Base-by-base conservation (phyloP, 2,329 filamentous ascomycete species). In the Sordariomycetes sp. region DNA sequence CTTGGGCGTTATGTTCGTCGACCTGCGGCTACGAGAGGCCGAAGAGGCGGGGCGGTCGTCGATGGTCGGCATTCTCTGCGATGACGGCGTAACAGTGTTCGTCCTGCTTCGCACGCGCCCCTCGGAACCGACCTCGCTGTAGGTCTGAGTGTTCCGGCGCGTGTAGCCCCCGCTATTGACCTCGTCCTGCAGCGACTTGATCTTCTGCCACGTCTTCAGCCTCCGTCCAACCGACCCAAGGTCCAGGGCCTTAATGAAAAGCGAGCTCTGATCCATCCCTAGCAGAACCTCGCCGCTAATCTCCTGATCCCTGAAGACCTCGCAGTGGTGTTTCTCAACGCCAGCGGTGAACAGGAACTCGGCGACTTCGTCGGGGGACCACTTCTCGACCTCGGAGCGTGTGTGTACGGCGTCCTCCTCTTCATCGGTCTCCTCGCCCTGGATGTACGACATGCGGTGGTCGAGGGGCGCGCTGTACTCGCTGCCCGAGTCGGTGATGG, bases 221-320 rank as follows among this genome's bases (percentile, higher is more conserved):
- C 93, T 82, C 59, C 90, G 82, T 10, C 93, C 93, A 64, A 97
- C 92, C 3, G 92, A 90, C 20, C 93, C 93, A 63, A 97, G 79
- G 64, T 97, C 90, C 65, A 97, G 96, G 53, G 94, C 92, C 68
- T 96, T 96, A 76, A 97, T 87, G 69, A 97, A 96, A 18, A 97
- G 79, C 46, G 94, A 95, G 59, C 90, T 89, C 73, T 97, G 93
- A 65, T 97, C 91, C 90, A 97, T 96, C 57, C 89, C 90, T 57
- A 99, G 74, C 46, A 99, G 75, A 3, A 97, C 93, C 66, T 97
- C 92, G 54, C 94, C 94, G 2, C 89, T 87, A 59, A 99, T 97
- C 70, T 99, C 94, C 71, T 99, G 93, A 66, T 97, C 92, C 64
- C 87, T 80, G 67, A 99, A 99, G 3, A 97, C 89, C 63, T 96